A percentile compares a stretch with the other conserved stretches of the same genome.
Conservation (phyloP, 495 filamentous ascomycete species). For the Elaphomyces granulatus region DNA sequence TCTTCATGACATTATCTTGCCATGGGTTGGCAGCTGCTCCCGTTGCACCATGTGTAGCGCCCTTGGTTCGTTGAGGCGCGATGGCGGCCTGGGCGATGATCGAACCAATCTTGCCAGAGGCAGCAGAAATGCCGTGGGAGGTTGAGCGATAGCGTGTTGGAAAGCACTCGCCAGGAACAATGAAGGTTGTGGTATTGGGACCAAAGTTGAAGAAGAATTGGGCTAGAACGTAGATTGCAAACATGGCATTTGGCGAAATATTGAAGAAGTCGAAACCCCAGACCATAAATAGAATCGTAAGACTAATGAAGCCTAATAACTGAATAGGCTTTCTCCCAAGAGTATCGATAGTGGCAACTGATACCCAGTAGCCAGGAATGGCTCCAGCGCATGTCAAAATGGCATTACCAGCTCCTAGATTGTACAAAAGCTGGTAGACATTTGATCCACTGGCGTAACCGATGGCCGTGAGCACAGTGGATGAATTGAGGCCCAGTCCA, state of each 20-base stretch:
- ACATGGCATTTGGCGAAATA: constrained; percentile 33
- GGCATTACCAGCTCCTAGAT: constrained; percentile 57
- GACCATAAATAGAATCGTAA: constrained; percentile 61
- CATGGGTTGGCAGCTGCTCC: constrained; percentile 38
- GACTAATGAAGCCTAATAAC: constrained; percentile 55
- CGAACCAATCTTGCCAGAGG: constrained; percentile 68
- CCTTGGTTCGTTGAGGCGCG: constrained; percentile 28
- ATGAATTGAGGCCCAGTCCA: constrained; percentile 65
- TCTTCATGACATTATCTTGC: constrained; percentile 70
- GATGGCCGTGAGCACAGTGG: constrained; percentile 49
- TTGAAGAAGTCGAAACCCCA: constrained; percentile 52
- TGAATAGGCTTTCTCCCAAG: constrained; percentile 72
- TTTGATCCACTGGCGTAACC: constrained; percentile 44
- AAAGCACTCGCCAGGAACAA: constrained; percentile 81
- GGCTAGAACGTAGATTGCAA: constrained; percentile 61
- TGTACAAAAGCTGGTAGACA: constrained; percentile 51
- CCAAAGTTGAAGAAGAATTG: constrained; percentile 83
- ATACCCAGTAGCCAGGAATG: constrained; percentile 67
- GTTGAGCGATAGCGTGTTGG: constrained; percentile 77
- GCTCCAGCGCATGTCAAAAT: constrained; percentile 62
- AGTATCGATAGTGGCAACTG: constrained; percentile 52
- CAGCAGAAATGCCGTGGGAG: constrained; percentile 74
- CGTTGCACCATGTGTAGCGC: constrained; percentile 28
- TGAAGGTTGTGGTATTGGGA: constrained; percentile 81
- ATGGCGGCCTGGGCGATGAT: constrained; percentile 39